Evolutionary conservation across 768 basidiomycete genomes (phyloP), one percentile per base, ranked within the genome.

Genomic region (Lactarius hatsudake): DNA sequence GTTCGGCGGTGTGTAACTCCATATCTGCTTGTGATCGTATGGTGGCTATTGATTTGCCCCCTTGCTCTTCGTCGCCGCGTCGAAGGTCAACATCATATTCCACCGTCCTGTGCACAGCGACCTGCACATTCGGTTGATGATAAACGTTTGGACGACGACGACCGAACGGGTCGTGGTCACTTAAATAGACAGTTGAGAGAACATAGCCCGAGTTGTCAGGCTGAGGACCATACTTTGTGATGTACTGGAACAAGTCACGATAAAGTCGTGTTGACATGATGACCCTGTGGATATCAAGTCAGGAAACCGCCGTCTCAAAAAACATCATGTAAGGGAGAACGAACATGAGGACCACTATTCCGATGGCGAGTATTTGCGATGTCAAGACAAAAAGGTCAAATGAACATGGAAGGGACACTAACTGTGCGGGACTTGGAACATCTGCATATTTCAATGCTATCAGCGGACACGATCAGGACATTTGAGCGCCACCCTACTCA

Each of bases 351-450:
- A 70, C 69, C 69, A 70, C 69, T 70, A 28, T 30, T 61, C 42
- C 18, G 32, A 54, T 18, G 34, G 34, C 12, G 34, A 34, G 55
- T 7, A 9, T 34, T 48, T 10, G n/a, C 26, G 32, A 56, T 68
- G 15, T 40, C 20, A 62, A 30, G 15, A 60, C 28, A 34, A 13
- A 13, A 20, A 56, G 17, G 40, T 20, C 32, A 61, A 30, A 45
- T 18, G 30, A 23, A n/a, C 28, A 40, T n/a, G 23, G 59, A 51
- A 61, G 54, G 20, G 48, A 30, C 30, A 70, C 69, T 62, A 56
- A 70, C 69, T 64, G 59, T 70, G 69, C 0, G 69, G 69, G 15
- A 70, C 69, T 64, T 70, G 66, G 34, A 70, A 70, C 69, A 70
- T 70, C 69, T 70, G n/a, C 30, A 32, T 28, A 43, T 53, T 53